These are phyloP conservation scores for Cryomyces antarcticus DNA, from an alignment of 495 filamentous ascomycete species.

Conservation along the genomic window DNA sequence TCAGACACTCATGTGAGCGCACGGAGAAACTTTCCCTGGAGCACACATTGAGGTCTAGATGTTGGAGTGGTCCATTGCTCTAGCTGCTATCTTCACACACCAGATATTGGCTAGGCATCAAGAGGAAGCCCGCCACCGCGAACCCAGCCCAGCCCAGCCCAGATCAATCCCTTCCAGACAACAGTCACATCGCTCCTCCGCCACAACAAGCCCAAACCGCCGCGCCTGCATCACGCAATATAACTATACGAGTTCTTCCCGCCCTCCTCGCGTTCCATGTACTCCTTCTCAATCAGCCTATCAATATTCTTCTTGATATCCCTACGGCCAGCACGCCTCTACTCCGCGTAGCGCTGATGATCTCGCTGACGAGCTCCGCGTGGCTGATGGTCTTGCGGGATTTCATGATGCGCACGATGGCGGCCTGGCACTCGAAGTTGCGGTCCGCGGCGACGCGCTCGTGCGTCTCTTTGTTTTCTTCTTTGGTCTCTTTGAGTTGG, in stretches of 20 bases:
- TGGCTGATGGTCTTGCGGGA: slow-evolving; percentile 71
- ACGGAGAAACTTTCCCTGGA: too few species aligned
- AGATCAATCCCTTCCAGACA: too few species aligned
- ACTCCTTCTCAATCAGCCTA: slow-evolving; percentile 95
- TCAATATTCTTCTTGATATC: slow-evolving; percentile 97
- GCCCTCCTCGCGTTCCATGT: slow-evolving; percentile 63
- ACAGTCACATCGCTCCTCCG: too few species aligned
- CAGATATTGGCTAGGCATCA: too few species aligned
- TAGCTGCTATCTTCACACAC: too few species aligned
- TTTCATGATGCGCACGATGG: slow-evolving; percentile 97
- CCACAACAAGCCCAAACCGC: too few species aligned
- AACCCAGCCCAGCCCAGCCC: too few species aligned
- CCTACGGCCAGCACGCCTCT: slow-evolving; percentile 62
- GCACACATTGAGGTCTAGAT: too few species aligned
- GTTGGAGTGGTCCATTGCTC: too few species aligned
- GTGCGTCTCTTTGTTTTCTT: slow-evolving; percentile 85
- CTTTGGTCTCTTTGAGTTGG: slow-evolving; percentile 79
- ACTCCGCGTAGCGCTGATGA: slow-evolving; percentile 70
- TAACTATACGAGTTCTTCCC: slow-evolving; percentile 50
- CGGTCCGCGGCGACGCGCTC: slow-evolving; percentile 73
- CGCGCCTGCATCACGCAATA: slow-evolving; percentile 33
- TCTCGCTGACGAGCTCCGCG: slow-evolving; percentile 59
- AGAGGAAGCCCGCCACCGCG: too few species aligned
- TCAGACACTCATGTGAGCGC: too few species aligned
- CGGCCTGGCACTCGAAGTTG: slow-evolving; percentile 90